These are phyloP conservation scores for Hanseniaspora clermontiae DNA, from an alignment of 805 yeast species.

Conservation along the genomic window DNA sequence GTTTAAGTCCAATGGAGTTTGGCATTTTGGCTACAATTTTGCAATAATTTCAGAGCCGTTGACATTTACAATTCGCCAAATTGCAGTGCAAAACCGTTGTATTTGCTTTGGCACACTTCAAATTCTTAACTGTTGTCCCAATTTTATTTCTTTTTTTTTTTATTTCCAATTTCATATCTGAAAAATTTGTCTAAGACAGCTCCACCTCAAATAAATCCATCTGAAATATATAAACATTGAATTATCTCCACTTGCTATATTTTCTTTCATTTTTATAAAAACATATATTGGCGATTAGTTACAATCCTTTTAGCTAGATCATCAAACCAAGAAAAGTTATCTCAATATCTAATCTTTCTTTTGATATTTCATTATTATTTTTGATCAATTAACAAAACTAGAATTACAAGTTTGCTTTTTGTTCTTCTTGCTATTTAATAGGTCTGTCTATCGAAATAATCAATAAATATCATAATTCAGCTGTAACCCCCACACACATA, in stretches of 20 bases:
- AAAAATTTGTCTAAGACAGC: background rate
- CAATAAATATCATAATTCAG: no score
- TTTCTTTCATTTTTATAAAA: background rate
- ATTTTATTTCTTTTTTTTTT: background rate
- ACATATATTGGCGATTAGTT: background rate
- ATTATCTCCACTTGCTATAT: background rate
- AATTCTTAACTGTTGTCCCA: background rate
- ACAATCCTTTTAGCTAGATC: background rate
- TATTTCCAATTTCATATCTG: background rate
- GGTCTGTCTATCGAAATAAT: no score
- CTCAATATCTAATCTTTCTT: background rate
- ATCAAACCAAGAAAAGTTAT: background rate
- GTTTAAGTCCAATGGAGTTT: background rate
- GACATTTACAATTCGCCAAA: background rate
- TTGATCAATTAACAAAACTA: no score
- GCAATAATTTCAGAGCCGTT: background rate
- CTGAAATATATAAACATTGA: background rate
- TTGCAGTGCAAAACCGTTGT: background rate
- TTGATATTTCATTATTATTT: background rate
- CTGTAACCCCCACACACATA: no score
- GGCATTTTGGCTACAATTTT: background rate
- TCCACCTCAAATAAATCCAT: background rate
- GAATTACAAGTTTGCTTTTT: background rate
- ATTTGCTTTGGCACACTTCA: background rate
- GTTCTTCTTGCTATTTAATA: background rate